Percentiles rank a stretch among this genome's conserved stretches.
Conservation (phyloP, 805 yeast species). For the Metschnikowia dekortorum region DNA sequence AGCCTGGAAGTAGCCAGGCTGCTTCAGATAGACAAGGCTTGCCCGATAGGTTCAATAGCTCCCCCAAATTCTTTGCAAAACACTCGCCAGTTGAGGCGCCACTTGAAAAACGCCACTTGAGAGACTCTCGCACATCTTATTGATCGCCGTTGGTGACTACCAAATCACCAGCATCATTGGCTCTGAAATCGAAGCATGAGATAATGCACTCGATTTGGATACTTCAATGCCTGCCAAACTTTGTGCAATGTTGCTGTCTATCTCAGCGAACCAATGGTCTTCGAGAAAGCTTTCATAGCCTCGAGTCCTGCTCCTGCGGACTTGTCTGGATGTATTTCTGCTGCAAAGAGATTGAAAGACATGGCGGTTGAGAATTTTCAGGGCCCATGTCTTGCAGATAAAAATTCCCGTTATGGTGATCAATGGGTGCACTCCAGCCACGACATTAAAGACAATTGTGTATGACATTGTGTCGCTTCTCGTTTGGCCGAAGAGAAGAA, state of each 20-base stretch:
- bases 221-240: constrained; percentile 13
- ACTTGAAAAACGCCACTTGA: constrained; percentile 13
- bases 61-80: constrained; percentile 87
- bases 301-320: constrained; percentile 87
- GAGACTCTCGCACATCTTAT: constrained; percentile 84
- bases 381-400: constrained; percentile 67
- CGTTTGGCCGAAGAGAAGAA: too few relatives aligned
- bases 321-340: constrained; percentile 99
- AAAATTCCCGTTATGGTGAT: constrained; percentile 51
- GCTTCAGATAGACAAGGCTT: too few relatives aligned
- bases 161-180: constrained; percentile 90
- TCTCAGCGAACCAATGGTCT: constrained; percentile 29
- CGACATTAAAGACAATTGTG: too few relatives aligned
- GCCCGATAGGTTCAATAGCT: constrained; percentile 45
- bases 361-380: constrained; percentile 83
- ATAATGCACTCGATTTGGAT: constrained; percentile 63
- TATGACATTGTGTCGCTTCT: too few relatives aligned
- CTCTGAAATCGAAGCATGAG: constrained; percentile 95
- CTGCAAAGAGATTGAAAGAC: constrained; percentile 74
- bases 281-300: constrained; percentile 69
- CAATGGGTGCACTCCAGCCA: too few relatives aligned
- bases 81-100: constrained; percentile 29
- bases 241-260: constrained; percentile 9
- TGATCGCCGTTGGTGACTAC: constrained; percentile 99
- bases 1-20: too few relatives aligned